phyloP scores from a whole-genome alignment of 1,139 yeast species.

The Suhomyces wounanorum region DNA sequence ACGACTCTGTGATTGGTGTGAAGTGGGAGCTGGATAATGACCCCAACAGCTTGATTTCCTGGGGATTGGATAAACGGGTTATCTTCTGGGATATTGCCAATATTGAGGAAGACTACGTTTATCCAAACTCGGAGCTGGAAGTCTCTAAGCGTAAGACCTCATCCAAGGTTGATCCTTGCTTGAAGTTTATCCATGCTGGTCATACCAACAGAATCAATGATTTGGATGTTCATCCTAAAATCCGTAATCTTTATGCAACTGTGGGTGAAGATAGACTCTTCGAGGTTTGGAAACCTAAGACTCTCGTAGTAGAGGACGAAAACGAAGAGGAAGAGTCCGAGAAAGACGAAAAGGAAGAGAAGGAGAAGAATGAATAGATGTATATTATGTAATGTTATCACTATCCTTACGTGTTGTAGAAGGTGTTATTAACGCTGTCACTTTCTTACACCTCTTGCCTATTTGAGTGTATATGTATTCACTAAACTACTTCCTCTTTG shows the following conservation, averaged over 20 bases:
- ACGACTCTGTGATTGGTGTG: slow-evolving; percentile 41
- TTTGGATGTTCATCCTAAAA: slow-evolving; percentile 50
- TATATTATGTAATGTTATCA: slow-evolving; percentile 5
- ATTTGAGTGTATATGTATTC: too few relatives aligned
- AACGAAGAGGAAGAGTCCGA: slow-evolving; percentile 39
- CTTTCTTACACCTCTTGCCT: too few relatives aligned
- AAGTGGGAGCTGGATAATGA: slow-evolving; percentile 40
- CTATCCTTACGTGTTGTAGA: not conserved
- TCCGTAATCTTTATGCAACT: slow-evolving; percentile 44
- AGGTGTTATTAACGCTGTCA: too few relatives aligned
- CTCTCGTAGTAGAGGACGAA: slow-evolving; percentile 41
- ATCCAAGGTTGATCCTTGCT: slow-evolving; percentile 56
- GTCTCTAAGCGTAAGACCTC: slow-evolving; percentile 28
- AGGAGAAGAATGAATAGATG: slow-evolving; percentile 10
- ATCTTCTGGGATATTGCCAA: slow-evolving; percentile 52
- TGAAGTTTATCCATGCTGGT: slow-evolving; percentile 60
- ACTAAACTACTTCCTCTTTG: not conserved
- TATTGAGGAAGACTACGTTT: slow-evolving; percentile 46
- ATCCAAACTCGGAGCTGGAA: slow-evolving; percentile 32
- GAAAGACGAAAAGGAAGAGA: slow-evolving; percentile 30
- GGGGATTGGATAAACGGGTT: slow-evolving; percentile 53
- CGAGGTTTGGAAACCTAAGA: slow-evolving; percentile 57
- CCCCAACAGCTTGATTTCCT: slow-evolving; percentile 42
- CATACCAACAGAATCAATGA: slow-evolving; percentile 56
- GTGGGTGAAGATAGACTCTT: slow-evolving; percentile 56